Conservation (phyloP, 2,329 filamentous ascomycete species). For the Lachnellula cervina region DNA sequence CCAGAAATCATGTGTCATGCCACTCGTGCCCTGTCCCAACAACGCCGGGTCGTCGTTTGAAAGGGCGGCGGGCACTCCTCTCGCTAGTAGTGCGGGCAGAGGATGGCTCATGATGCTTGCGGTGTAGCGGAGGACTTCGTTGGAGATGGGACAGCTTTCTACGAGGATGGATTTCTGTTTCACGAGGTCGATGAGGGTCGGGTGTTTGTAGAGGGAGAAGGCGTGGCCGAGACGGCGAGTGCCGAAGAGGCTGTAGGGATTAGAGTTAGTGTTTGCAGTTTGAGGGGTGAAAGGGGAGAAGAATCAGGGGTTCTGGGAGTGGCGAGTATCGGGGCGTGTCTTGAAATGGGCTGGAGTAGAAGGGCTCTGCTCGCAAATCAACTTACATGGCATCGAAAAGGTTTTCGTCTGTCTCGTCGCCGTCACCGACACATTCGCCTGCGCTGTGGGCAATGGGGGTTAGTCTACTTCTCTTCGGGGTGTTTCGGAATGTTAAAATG, state of each 20-base stretch:
- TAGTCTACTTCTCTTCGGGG: too few species aligned
- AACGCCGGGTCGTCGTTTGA: conserved; percentile 87
- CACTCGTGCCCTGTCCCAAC: conserved; percentile 73
- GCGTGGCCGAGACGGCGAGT: conserved; percentile 82
- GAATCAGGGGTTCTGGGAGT: too few species aligned
- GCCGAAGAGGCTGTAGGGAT: conserved; percentile 73
- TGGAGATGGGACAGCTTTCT: conserved; percentile 83
- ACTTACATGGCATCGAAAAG: conserved; percentile 59
- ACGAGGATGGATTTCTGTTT: conserved; percentile 79
- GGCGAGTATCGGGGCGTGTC: too few species aligned
- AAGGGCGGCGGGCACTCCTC: conserved; percentile 76
- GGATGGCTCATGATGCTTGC: conserved; percentile 70
- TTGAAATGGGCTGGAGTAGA: too few species aligned
- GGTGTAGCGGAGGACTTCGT: conserved; percentile 77
- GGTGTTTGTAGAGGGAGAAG: conserved; percentile 83
- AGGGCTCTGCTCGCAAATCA: too few species aligned
- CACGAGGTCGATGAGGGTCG: conserved; percentile 76
- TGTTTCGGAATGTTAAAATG: too few species aligned
- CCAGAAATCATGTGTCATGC: conserved; percentile 88
- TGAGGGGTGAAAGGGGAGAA: too few species aligned
- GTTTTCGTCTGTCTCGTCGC: conserved; percentile 39
- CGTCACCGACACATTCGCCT: conserved; percentile 76
- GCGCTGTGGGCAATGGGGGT: conserved; percentile 39
- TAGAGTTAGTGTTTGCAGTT: conserved; percentile 32
- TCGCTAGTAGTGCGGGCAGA: conserved; percentile 72